Evolutionary conservation across 192 early-diverging fungal genomes (phyloP).

Genomic region (Backusella psychrophila): DNA sequence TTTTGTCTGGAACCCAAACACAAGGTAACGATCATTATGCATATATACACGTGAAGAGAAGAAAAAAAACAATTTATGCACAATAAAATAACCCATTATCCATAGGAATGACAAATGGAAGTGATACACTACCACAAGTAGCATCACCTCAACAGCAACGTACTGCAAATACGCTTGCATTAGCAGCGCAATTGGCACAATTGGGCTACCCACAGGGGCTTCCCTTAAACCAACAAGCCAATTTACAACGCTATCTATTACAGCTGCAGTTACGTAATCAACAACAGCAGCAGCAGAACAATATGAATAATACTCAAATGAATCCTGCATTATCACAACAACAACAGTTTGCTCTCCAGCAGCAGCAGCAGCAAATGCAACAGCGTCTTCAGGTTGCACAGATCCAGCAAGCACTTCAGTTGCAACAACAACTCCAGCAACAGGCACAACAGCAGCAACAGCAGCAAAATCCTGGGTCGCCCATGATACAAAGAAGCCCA

Average conservation of each 20-base stretch:
- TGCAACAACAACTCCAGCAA: constrained; percentile 31
- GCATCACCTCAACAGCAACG: constrained; percentile 8
- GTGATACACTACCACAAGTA: background rate
- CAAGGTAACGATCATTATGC: constrained; percentile 13
- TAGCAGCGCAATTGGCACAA: constrained; percentile 34
- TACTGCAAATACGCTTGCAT: constrained; percentile 19
- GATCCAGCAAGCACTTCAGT: constrained; percentile 27
- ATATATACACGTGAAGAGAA: background rate
- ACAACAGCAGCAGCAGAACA: constrained; percentile 10
- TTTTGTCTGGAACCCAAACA: constrained; percentile 3
- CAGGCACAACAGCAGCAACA: constrained; percentile 19
- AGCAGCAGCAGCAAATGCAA: constrained; percentile 15
- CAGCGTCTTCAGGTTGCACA: constrained; percentile 14
- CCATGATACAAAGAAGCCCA: constrained; percentile 17
- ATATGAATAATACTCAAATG: background rate
- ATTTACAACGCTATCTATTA: constrained; percentile 33
- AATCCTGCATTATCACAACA: constrained; percentile 2
- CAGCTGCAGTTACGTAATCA: constrained; percentile 35
- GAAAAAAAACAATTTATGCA: background rate
- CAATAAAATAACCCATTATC: background rate
- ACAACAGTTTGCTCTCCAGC: constrained; percentile 16
- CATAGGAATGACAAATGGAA: background rate
- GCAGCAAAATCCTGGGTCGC: constrained; percentile 14
- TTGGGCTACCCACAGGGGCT: constrained; percentile 27
- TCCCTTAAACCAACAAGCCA: constrained; percentile 21